Evolutionary conservation across 1,139 yeast genomes (phyloP).

Genomic region (Pichia sp.): DNA sequence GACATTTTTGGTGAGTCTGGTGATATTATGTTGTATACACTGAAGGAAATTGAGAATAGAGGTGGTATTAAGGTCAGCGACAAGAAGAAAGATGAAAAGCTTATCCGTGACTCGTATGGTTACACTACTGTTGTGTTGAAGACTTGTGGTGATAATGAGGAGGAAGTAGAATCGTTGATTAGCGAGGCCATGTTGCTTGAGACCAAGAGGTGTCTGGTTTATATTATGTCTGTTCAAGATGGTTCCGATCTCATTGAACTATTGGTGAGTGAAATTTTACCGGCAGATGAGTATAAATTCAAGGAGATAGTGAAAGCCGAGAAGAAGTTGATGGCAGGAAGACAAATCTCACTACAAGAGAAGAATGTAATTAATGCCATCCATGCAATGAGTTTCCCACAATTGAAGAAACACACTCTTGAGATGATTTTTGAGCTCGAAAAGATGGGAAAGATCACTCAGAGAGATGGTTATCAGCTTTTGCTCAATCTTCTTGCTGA

Average conservation of each 20-base stretch:
- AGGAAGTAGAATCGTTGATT: conserved; percentile 30
- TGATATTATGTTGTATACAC: conserved; percentile 48
- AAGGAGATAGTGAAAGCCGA: conserved; percentile 48
- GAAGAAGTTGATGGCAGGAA: conserved; percentile 18
- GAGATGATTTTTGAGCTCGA: conserved; percentile 76
- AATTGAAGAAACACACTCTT: conserved; percentile 68
- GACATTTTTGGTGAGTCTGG: conserved; percentile 35
- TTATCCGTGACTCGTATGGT: conserved; percentile 16
- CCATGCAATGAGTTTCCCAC: conserved; percentile 56
- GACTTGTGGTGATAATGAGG: conserved; percentile 16
- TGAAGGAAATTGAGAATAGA: conserved; percentile 8
- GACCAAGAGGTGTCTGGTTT: conserved; percentile 73
- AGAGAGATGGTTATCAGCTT: conserved; percentile 71
- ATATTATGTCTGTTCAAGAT: conserved; percentile 75
- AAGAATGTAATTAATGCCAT: conserved; percentile 40
- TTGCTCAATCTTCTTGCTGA: conserved; percentile 75
- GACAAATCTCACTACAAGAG: conserved; percentile 23
- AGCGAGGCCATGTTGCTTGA: conserved; percentile 57
- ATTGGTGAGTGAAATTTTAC: conserved; percentile 62
- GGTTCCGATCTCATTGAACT: conserved; percentile 68
- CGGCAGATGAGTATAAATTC: conserved; percentile 60
- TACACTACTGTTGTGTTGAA: conserved; percentile 7
- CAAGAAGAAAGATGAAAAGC: conserved; percentile 1
- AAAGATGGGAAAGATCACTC: conserved; percentile 53
- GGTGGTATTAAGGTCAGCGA: conserved; percentile 1